Evolutionary conservation across 2,329 filamentous ascomycete genomes (phyloP).

Genomic region (Trichoderma endophyticum): DNA sequence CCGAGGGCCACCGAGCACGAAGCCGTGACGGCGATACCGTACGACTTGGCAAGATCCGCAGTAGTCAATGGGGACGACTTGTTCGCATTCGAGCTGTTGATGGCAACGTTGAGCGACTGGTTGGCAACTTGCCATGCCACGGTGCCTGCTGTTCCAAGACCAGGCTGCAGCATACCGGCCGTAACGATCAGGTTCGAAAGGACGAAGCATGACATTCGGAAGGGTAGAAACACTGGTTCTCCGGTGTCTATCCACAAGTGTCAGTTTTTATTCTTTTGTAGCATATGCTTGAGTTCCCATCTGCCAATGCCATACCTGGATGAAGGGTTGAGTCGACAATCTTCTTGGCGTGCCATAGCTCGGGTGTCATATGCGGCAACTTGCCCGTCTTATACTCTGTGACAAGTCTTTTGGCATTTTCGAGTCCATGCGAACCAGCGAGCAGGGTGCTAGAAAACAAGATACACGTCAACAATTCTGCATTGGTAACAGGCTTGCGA

Average conservation of each 20-base stretch:
- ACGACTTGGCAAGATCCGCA: slow-evolving; percentile 80
- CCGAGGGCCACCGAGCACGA: slow-evolving; percentile 92
- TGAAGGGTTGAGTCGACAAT: slow-evolving; percentile 94
- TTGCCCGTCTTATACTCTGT: slow-evolving; percentile 84
- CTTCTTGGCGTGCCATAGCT: slow-evolving; percentile 95
- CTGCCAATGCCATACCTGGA: slow-evolving; percentile 61
- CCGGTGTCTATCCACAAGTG: slow-evolving; percentile 69
- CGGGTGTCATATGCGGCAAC: slow-evolving; percentile 75
- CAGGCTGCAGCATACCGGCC: slow-evolving; percentile 93
- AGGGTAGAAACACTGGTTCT: slow-evolving; percentile 85
- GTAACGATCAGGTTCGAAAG: slow-evolving; percentile 93
- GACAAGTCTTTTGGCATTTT: slow-evolving; percentile 79
- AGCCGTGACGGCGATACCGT: slow-evolving; percentile 85
- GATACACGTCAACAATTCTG: not conserved
- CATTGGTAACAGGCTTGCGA: no score
- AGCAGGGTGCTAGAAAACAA: slow-evolving; percentile 69
- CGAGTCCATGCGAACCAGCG: slow-evolving; percentile 72
- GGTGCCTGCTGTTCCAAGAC: slow-evolving; percentile 76
- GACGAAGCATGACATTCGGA: slow-evolving; percentile 96
- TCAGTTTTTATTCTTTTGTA: not conserved
- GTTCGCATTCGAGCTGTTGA: slow-evolving; percentile 97
- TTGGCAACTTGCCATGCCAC: slow-evolving; percentile 94
- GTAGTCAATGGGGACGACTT: slow-evolving; percentile 88
- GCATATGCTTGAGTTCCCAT: not conserved
- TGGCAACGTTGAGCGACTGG: slow-evolving; percentile 95